Conservation (phyloP, 1,139 yeast species). For the Kazachstania sp. region DNA sequence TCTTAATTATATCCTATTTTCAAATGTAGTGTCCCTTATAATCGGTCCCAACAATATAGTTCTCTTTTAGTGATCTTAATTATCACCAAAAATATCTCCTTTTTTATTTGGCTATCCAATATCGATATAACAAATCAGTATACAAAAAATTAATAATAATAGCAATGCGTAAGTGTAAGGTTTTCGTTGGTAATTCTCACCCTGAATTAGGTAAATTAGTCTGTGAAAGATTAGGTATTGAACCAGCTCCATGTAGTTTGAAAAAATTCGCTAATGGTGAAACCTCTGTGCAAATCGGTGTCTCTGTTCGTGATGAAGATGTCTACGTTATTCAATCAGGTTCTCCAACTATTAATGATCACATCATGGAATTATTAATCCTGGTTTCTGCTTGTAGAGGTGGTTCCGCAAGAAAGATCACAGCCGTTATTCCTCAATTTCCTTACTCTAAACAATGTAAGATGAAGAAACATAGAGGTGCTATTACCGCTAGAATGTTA, state of each 20-base stretch:
- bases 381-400: conserved; percentile 93
- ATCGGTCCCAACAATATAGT: background rate
- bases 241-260: conserved; percentile 89
- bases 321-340: conserved; percentile 94
- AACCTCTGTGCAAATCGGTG: conserved; percentile 92
- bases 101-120: background rate
- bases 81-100: background rate
- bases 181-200: conserved; percentile 93
- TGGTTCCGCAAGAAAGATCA: conserved; percentile 92
- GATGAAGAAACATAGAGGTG: conserved; percentile 98
- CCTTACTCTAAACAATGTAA: conserved; percentile 96
- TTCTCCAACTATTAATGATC: conserved; percentile 81
- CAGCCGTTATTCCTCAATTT: conserved; percentile 95
- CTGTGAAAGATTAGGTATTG: conserved; percentile 84
- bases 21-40: background rate
- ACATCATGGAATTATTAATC: conserved; percentile 90
- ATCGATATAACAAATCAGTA: background rate
- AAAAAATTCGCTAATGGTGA: conserved; percentile 95
- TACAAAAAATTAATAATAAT: background rate
- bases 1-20: background rate
- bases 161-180: conserved; percentile 88
- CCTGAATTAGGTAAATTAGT: conserved; percentile 88
- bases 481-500: conserved; percentile 98
- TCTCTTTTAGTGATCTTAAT: background rate
- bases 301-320: conserved; percentile 90